Conservation (phyloP, 768 basidiomycete species). For the Epithele typhae region DNA sequence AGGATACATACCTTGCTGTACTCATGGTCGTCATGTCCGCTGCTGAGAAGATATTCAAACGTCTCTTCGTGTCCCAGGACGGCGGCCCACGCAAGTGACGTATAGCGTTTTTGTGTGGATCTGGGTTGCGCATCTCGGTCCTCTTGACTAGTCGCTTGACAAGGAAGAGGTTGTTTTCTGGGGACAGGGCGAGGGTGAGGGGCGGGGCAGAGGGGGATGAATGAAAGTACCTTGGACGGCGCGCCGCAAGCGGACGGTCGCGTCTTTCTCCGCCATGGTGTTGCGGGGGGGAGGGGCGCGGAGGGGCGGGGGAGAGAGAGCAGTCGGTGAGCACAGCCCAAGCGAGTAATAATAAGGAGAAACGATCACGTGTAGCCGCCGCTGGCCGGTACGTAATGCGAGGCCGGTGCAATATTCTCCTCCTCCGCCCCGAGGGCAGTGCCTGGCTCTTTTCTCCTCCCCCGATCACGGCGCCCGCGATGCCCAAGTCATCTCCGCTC, state of each 20-base stretch:
- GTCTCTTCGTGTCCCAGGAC: constrained; percentile 87
- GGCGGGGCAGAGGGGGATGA: not conserved
- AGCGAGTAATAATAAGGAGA: constrained; percentile 23
- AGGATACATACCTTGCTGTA: constrained; percentile 66
- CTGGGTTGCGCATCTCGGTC: constrained; percentile 89
- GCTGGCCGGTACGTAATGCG: too few species aligned
- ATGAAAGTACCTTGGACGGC: constrained; percentile 67
- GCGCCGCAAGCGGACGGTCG: constrained; percentile 66
- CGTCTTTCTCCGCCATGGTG: constrained; percentile 80
- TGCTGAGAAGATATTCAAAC: constrained; percentile 83
- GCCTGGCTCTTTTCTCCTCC: too few species aligned
- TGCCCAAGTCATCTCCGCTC: constrained; percentile 97
- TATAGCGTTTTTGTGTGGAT: constrained; percentile 72
- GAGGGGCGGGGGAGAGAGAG: constrained; percentile 16
- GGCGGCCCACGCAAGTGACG: constrained; percentile 90
- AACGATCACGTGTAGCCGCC: constrained; percentile 15
- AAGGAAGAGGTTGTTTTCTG: constrained; percentile 94
- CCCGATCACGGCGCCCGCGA: constrained; percentile 25
- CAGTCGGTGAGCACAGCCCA: constrained; percentile 20
- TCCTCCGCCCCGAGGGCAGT: constrained; percentile 1
- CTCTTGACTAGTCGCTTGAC: constrained; percentile 83
- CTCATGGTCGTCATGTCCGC: constrained; percentile 92
- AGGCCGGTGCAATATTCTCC: too few species aligned
- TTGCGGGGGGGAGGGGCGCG: constrained; percentile 18
- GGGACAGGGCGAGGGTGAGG: not conserved